Base-by-base conservation (phyloP, 768 basidiomycete genomes). In the Panaeolus papilionaceus region DNA sequence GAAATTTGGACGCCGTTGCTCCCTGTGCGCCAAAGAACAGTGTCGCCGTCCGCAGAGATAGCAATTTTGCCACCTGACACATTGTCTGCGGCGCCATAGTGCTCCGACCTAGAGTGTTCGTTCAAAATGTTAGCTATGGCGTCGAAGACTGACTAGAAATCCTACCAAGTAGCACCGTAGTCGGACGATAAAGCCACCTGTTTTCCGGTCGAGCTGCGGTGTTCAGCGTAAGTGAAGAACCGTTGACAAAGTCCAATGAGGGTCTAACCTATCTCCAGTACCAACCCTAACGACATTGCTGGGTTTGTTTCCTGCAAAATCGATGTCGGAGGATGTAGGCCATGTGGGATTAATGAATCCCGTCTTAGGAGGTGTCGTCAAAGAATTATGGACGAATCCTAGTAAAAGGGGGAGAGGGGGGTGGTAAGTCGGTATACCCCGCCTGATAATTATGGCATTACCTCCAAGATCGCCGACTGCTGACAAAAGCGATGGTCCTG, bases 131-230 rank as follows among this genome's bases (percentile, higher is more conserved):
- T 33, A 51, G 40, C 18, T 28, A 38, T 23, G 18, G 47, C 18
- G 7, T n/a, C 23, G 3, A 51, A 47, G 38, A 62, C 33, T 18
- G 23, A 44, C 3, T 44, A 47, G 6, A 18, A 69, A 2, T 4
- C 74, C 38, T 69, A 83, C 88, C 88, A 89, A 11, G 86, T 83
- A 26, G 76, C 79, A 23, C 88, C 88, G 16, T 80, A 83, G 72
- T 89, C 83, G 16, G 75, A 82, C 0, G 88, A 89, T 18, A 90
- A 68, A 0, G 89, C 88, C 11, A 88, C 83, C 73, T 89, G 88
- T 69, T 85, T 85, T 58, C 82, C 83, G 18, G 78, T 73, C 2
- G 84, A 76, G 63, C 83, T 84, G 38, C 5, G 0, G 47, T 54
- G 14, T 45, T 39, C 40, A 37, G 42, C 33, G 37, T 61, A n/a